Percentiles rank a stretch among this genome's conserved stretches.
Evolutionary conservation across 1,139 yeast genomes (phyloP).

Genomic region (Diutina siamensis): DNA sequence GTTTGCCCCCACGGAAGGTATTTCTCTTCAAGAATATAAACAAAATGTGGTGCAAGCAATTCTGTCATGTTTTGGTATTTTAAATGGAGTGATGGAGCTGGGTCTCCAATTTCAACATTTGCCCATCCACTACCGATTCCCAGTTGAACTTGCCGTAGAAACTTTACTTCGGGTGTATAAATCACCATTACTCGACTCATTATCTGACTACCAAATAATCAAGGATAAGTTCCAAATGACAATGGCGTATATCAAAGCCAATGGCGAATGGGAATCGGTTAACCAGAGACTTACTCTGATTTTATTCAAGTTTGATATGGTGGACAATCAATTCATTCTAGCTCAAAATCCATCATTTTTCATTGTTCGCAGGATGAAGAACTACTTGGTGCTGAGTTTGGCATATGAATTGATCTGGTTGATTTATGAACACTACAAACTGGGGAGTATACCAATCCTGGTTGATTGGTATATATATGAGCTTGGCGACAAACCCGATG

Average conservation of each 20-base stretch:
- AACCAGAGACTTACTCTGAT: neutral
- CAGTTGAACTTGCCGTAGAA: slow-evolving; percentile 25
- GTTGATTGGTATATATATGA: slow-evolving; percentile 23
- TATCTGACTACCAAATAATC: slow-evolving; percentile 21
- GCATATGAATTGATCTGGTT: slow-evolving; percentile 32
- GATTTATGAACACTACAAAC: slow-evolving; percentile 19
- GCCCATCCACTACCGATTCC: slow-evolving; percentile 31
- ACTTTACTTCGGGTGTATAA: slow-evolving; percentile 24
- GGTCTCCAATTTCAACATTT: slow-evolving; percentile 20
- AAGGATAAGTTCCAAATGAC: slow-evolving; percentile 18
- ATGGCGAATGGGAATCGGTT: neutral
- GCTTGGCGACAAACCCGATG: slow-evolving; percentile 11
- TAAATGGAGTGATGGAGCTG: slow-evolving; percentile 15
- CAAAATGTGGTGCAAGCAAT: slow-evolving; percentile 20
- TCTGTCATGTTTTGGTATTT: slow-evolving; percentile 19
- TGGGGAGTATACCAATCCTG: slow-evolving; percentile 6
- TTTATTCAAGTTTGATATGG: neutral
- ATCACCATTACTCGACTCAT: slow-evolving; percentile 23
- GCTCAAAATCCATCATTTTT: slow-evolving; percentile 14
- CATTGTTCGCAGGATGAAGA: slow-evolving; percentile 25
- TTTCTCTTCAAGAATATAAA: slow-evolving; percentile 21
- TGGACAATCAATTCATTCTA: neutral
- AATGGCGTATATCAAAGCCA: neutral
- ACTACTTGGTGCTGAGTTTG: slow-evolving; percentile 28
- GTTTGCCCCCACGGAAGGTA: slow-evolving; percentile 19